A percentile compares a stretch with the other conserved stretches of the same genome.
Evolutionary conservation across 1,139 yeast species (phyloP).

Genomic region (Yamadazyma friedrichii): DNA sequence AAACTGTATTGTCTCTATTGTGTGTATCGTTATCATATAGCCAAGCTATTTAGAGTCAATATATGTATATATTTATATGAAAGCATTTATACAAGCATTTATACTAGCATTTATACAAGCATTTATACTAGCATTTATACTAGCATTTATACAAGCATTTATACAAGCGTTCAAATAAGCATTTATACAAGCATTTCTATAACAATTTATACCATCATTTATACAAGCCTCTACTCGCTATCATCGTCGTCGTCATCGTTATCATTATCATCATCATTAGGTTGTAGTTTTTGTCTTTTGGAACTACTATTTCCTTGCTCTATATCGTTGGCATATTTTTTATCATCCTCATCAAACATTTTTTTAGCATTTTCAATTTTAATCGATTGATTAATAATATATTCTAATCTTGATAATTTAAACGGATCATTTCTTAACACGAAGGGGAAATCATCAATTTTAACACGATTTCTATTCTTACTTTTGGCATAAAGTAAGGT

Average conservation of each 20-base stretch:
- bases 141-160: too few relatives aligned
- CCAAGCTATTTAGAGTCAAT: too few relatives aligned
- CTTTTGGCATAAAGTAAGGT: conserved; percentile 23
- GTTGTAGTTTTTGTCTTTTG: too few relatives aligned
- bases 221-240: background rate
- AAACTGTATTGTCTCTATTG: conserved; percentile 6
- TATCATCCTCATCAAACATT: conserved; percentile 64
- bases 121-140: too few relatives aligned
- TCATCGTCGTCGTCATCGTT: conserved; percentile 8
- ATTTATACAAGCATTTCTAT: too few relatives aligned
- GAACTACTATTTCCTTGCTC: conserved; percentile 7
- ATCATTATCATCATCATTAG: conserved; percentile 9
- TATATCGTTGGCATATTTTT: conserved; percentile 14
- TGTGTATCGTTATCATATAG: conserved; percentile 41
- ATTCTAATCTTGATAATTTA: conserved; percentile 81
- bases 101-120: too few relatives aligned
- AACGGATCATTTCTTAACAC: conserved; percentile 80
- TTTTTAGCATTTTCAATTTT: conserved; percentile 78
- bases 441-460: conserved; percentile 85
- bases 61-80: background rate
- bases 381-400: conserved; percentile 70
- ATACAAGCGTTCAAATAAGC: too few relatives aligned
- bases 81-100: too few relatives aligned
- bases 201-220: too few relatives aligned
- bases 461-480: conserved; percentile 66